phyloP scores from a whole-genome alignment of 768 basidiomycete species.

The Mycena leptocephala region DNA sequence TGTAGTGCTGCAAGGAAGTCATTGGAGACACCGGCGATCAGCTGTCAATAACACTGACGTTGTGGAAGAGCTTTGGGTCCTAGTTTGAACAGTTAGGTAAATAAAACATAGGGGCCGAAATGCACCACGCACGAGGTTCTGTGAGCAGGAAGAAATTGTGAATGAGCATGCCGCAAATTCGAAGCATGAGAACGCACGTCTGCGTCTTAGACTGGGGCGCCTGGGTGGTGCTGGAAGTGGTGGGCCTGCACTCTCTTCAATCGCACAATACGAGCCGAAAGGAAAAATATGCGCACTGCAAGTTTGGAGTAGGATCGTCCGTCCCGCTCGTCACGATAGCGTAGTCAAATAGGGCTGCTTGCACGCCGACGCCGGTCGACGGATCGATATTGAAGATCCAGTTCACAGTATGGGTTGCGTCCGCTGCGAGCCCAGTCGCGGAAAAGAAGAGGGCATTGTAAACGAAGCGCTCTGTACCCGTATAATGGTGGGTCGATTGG shows the following conservation, averaged over 20 bases:
- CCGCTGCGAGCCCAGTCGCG: conserved; percentile 30
- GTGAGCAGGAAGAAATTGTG: background rate
- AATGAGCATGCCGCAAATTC: background rate
- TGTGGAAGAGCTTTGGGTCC: background rate
- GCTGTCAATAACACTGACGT: background rate
- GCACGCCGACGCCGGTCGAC: conserved; percentile 19
- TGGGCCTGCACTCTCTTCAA: background rate
- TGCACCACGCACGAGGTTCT: conserved; percentile 2
- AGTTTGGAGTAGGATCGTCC: background rate
- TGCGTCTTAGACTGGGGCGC: background rate
- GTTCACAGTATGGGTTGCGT: conserved; percentile 26
- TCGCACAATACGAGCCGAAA: background rate
- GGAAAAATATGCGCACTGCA: background rate
- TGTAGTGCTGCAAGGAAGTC: background rate
- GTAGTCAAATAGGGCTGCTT: conserved; percentile 31
- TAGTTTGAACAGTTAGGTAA: background rate
- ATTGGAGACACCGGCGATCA: background rate
- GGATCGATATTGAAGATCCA: conserved; percentile 28
- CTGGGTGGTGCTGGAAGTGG: background rate
- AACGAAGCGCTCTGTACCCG: conserved; percentile 30
- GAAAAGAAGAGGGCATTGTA: conserved; percentile 37
- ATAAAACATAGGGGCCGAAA: background rate
- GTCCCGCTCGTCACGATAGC: conserved; percentile 34
- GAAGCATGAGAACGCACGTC: background rate
- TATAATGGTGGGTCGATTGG: conserved; percentile 19